Base-by-base conservation (phyloP, 164 flowering plant genomes). In the Aristolochia californica region DNA sequence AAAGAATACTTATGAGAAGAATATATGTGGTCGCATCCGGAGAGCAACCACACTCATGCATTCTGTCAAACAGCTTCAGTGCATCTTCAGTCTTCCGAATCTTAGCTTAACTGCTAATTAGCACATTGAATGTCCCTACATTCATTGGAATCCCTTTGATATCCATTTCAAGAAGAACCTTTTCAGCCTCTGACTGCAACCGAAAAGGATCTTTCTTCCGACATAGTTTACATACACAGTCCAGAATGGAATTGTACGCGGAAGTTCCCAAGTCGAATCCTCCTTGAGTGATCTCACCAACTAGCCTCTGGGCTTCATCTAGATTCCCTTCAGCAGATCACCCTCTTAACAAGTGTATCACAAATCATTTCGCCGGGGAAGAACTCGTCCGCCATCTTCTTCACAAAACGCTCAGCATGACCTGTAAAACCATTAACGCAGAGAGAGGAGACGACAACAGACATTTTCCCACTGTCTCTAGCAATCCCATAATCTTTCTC, bases 251-350 rank as follows among this genome's bases (percentile, higher is more conserved):
- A 70, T 94, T 94, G 63, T 80, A 94, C 0, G 87, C 88, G 58
- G 53, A 21, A 2, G 77, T 45, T 1, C 96, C 81, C 16, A 88
- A 63, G 72, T 86, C 95, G 59, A 94, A 90, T 45, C 99, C 97
- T 24, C 99, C 99, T 23, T 96, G 66, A 52, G 75, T 68, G 81
- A 94, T 88, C 74, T 94, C 99, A 50, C 74, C 84, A 0, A 80
- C 82, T 58, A 94, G 68, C 58, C 96, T 73, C 62, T 61, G 69
- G 0, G 94, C 99, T 65, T 94, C 89, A 9, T 83, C 97, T 7
- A 84, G 74, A 72, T 88, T 90, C 74, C 80, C 91, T 69, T 77
- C 86, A n/a, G 76, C 76, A 66, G 93, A 90, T 96, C 99, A 94
- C 13, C 97, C 99, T 34, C 72, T n/a, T 79, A 16, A 90, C 74